phyloP scores from a whole-genome alignment of 768 basidiomycete genomes.

The Suillus sp. region DNA sequence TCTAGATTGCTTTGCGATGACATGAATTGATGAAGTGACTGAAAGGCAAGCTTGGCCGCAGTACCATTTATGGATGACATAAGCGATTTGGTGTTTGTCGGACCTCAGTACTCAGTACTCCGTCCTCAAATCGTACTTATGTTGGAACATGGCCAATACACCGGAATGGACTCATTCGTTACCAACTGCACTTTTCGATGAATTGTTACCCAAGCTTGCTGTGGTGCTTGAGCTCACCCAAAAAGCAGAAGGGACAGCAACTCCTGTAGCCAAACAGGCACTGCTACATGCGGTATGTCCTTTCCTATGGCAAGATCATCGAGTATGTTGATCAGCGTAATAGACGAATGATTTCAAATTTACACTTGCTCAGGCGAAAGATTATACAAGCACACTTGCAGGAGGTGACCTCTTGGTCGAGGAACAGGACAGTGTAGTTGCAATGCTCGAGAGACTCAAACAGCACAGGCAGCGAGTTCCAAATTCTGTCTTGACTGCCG shows the following conservation, averaged over 20 bases:
- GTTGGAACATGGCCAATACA: constrained; percentile 5
- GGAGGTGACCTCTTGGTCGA: constrained; percentile 71
- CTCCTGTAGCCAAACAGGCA: constrained; percentile 63
- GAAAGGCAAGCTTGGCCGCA: not conserved
- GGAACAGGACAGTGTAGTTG: constrained; percentile 72
- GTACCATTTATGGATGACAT: constrained; percentile 9
- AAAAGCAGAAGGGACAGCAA: constrained; percentile 52
- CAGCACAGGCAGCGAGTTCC: constrained; percentile 60
- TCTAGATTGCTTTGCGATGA: constrained; percentile 49
- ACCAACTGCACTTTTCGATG: constrained; percentile 54
- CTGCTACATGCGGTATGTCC: constrained; percentile 62
- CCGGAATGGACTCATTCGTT: constrained; percentile 20
- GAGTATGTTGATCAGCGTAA: not conserved
- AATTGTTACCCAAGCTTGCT: constrained; percentile 61
- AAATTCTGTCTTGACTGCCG: not conserved
- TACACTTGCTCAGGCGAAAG: constrained; percentile 57
- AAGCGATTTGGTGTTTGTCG: constrained; percentile 4
- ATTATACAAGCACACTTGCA: constrained; percentile 57
- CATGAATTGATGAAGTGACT: constrained; percentile 32
- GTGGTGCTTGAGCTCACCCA: constrained; percentile 62
- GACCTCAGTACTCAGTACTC: too few species aligned
- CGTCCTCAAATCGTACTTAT: not conserved
- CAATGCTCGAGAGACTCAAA: constrained; percentile 63
- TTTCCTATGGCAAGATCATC: not conserved
- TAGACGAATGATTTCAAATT: constrained; percentile 77